Conservation (phyloP, 345 rosid species). For the Atalantia buxifolia region DNA sequence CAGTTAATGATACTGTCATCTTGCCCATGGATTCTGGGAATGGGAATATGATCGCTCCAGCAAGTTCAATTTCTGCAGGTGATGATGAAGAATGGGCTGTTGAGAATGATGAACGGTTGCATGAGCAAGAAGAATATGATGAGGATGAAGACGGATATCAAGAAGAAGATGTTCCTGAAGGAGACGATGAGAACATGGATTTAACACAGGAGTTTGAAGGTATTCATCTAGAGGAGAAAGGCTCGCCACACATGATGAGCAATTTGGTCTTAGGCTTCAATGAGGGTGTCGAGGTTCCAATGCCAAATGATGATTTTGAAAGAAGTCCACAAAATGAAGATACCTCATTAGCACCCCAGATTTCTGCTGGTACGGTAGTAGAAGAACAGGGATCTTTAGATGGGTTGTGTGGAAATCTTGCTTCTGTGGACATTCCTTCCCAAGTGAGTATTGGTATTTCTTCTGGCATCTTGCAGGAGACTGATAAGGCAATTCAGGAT, state of each 20-base stretch:
- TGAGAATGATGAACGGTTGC: slow-evolving; percentile 59
- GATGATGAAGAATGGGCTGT: slow-evolving; percentile 90
- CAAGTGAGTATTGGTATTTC: slow-evolving; percentile 36
- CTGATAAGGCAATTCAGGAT: slow-evolving; percentile 51
- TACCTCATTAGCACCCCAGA: slow-evolving; percentile 37
- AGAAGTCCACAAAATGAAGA: slow-evolving; percentile 52
- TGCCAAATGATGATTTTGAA: slow-evolving; percentile 78
- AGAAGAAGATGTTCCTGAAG: slow-evolving; percentile 78
- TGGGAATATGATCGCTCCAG: slow-evolving; percentile 42
- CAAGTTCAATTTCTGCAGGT: slow-evolving; percentile 54
- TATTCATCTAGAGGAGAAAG: slow-evolving; percentile 58
- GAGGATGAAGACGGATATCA: slow-evolving; percentile 87
- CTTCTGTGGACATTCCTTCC: slow-evolving; percentile 38
- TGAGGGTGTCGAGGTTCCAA: slow-evolving; percentile 81
- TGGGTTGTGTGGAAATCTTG: slow-evolving; percentile 26
- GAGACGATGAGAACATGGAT: slow-evolving; percentile 60
- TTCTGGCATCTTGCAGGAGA: slow-evolving; percentile 46
- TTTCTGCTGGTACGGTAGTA: slow-evolving; percentile 31
- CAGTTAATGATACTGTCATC: slow-evolving; percentile 31
- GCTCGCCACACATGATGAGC: slow-evolving; percentile 40
- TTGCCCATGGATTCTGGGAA: slow-evolving; percentile 42
- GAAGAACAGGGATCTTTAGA: slow-evolving; percentile 43
- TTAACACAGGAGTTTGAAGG: slow-evolving; percentile 53
- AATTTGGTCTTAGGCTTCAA: slow-evolving; percentile 80
- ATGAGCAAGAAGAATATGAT: slow-evolving; percentile 93